These are phyloP conservation scores for Grosmannia penicillata DNA, from an alignment of 2,329 filamentous ascomycete genomes.

Conservation along the genomic window DNA sequence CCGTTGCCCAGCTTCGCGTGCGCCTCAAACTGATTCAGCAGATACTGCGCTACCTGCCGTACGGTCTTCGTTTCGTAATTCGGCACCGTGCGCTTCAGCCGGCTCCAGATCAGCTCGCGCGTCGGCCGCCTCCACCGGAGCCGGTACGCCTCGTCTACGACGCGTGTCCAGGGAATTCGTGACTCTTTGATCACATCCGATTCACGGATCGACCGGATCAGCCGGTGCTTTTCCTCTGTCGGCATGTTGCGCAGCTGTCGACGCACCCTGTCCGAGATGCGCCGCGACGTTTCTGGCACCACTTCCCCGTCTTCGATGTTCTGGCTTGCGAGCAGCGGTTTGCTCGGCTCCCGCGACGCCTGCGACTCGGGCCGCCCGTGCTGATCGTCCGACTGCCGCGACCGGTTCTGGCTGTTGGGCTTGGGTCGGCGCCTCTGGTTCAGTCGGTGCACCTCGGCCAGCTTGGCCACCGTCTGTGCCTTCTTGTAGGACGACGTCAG, in stretches of 20 bases:
- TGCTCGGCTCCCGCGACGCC: neutral
- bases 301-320: slow-evolving; percentile 12
- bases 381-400: too few species aligned
- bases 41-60: slow-evolving; percentile 5
- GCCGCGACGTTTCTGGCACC: slow-evolving; percentile 24
- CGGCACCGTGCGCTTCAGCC: slow-evolving; percentile 10
- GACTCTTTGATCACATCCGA: slow-evolving; percentile 24
- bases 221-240: slow-evolving; percentile 26
- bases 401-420: neutral
- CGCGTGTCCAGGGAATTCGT: slow-evolving; percentile 33
- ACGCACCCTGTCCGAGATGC: slow-evolving; percentile 22
- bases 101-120: slow-evolving; percentile 11
- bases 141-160: slow-evolving; percentile 14
- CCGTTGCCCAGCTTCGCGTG: slow-evolving; percentile 3
- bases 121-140: slow-evolving; percentile 7
- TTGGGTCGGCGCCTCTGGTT: neutral
- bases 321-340: slow-evolving; percentile 4
- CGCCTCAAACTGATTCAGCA: slow-evolving; percentile 7
- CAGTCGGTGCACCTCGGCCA: neutral
- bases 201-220: slow-evolving; percentile 28
- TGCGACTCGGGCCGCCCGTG: neutral
- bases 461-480: slow-evolving; percentile 1
- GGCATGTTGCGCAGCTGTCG: slow-evolving; percentile 26
- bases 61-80: slow-evolving; percentile 7
- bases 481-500: slow-evolving; percentile 4